phyloP scores from a whole-genome alignment of 2,329 filamentous ascomycete genomes.

The Phaeomoniella chlamydospora region DNA sequence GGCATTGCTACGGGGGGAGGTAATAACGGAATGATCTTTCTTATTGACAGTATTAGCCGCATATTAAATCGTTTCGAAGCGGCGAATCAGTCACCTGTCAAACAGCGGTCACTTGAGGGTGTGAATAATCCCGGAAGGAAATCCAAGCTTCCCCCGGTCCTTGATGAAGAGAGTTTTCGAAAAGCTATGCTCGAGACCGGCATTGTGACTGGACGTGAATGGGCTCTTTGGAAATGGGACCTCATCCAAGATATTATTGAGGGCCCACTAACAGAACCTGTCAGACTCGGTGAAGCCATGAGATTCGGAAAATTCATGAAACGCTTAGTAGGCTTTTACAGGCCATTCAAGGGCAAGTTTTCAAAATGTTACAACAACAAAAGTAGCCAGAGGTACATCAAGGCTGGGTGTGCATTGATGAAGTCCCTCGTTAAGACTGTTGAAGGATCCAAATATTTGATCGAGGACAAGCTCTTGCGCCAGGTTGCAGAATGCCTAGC shows the following conservation, averaged over 20 bases:
- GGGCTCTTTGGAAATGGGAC: constrained; percentile 95
- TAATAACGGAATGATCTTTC: constrained; percentile 84
- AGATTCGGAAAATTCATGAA: constrained; percentile 95
- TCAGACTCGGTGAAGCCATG: constrained; percentile 84
- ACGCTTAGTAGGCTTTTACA: constrained; percentile 82
- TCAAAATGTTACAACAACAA: constrained; percentile 81
- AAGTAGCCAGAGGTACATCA: constrained; percentile 85
- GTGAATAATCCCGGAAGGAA: constrained; percentile 31
- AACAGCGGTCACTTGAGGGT: constrained; percentile 27
- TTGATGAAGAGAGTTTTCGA: constrained; percentile 51
- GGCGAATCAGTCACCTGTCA: constrained; percentile 21
- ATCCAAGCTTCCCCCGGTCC: constrained; percentile 41
- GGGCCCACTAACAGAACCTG: constrained; percentile 78
- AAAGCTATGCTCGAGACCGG: constrained; percentile 56
- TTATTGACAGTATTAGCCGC: constrained; percentile 92
- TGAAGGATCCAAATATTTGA: constrained; percentile 72
- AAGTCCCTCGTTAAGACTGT: constrained; percentile 71
- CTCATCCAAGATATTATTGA: constrained; percentile 82
- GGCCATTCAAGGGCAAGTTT: constrained; percentile 94
- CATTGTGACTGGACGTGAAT: constrained; percentile 79
- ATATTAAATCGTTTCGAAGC: constrained; percentile 69
- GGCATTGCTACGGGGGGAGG: constrained; percentile 58
- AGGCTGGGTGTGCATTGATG: constrained; percentile 77
- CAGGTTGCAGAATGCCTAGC: constrained; percentile 93
- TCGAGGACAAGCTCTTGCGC: constrained; percentile 81